Conservation (phyloP, 2,329 filamentous ascomycete genomes). For the Capronia coronata region DNA sequence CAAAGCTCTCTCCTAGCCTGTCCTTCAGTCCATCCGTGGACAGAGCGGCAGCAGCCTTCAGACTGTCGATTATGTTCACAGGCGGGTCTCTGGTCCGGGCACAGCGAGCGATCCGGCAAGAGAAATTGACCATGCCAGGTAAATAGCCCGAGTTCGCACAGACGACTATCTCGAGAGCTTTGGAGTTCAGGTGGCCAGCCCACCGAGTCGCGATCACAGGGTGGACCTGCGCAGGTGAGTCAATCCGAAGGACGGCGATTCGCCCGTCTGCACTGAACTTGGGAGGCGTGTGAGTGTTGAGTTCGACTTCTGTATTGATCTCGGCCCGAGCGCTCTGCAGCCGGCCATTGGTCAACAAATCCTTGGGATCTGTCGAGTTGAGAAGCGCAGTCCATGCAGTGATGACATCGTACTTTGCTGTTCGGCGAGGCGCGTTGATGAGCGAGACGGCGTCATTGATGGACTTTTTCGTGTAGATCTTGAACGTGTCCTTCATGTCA, state of each 20-base stretch:
- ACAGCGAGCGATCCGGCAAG: slow-evolving; percentile 55
- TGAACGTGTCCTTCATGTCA: slow-evolving; percentile 56
- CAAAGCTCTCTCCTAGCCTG: slow-evolving; percentile 57
- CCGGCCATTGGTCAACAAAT: slow-evolving; percentile 45
- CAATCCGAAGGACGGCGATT: slow-evolving; percentile 58
- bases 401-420: slow-evolving; percentile 54
- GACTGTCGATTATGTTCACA: slow-evolving; percentile 57
- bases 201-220: slow-evolving; percentile 62
- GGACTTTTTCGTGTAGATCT: slow-evolving; percentile 54
- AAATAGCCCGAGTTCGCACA: slow-evolving; percentile 63
- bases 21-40: slow-evolving; percentile 39
- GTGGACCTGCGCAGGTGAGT: slow-evolving; percentile 56
- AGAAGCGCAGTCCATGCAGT: slow-evolving; percentile 56
- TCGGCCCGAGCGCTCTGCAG: slow-evolving; percentile 52
- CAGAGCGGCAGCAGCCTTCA: slow-evolving; percentile 47
- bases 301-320: slow-evolving; percentile 56
- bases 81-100: slow-evolving; percentile 48
- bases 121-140: slow-evolving; percentile 59
- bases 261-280: slow-evolving; percentile 58
- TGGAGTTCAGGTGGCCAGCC: slow-evolving; percentile 55
- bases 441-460: slow-evolving; percentile 58
- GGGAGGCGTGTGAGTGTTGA: slow-evolving; percentile 56
- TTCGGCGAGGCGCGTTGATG: slow-evolving; percentile 60
- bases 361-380: slow-evolving; percentile 45
- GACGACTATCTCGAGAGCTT: slow-evolving; percentile 56